phyloP scores from a whole-genome alignment of 129 eudicot species.

The Artemisia argyi region DNA sequence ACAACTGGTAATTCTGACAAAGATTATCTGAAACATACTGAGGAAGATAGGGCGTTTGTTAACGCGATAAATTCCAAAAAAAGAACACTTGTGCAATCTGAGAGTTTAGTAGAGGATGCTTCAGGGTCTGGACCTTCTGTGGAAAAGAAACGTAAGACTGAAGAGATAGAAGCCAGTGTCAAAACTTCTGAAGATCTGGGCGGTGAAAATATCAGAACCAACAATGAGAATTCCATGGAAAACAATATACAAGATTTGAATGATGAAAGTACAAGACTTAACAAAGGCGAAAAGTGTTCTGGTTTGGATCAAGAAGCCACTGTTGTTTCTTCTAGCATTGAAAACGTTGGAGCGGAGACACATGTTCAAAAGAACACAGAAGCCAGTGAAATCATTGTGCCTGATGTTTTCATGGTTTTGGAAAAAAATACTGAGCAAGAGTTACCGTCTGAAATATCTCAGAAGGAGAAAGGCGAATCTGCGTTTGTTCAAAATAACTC shows the following conservation, averaged over 20 bases:
- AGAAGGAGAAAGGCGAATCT: conserved; percentile 15
- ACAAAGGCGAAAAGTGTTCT: conserved; percentile 5
- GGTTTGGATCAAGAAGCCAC: conserved; percentile 13
- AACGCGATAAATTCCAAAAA: conserved; percentile 22
- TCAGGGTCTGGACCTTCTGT: conserved; percentile 24
- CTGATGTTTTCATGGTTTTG: conserved; percentile 20
- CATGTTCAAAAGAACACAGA: conserved; percentile 6
- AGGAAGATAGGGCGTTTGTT: conserved; percentile 25
- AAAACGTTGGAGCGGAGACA: conserved; percentile 20
- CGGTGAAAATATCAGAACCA: too few relatives aligned
- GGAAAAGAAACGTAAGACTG: conserved; percentile 46
- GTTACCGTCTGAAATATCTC: conserved; percentile 4
- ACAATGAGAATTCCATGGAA: too few relatives aligned
- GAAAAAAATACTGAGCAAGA: conserved; percentile 20
- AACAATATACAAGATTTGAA: neutral
- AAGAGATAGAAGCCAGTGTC: conserved; percentile 13
- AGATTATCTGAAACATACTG: neutral
- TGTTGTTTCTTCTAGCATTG: conserved; percentile 18
- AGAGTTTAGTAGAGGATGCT: conserved; percentile 23
- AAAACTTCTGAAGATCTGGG: conserved; percentile 14
- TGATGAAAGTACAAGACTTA: conserved; percentile 15
- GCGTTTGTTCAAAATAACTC: conserved; percentile 16
- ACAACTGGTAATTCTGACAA: too few relatives aligned
- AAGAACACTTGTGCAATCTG: conserved; percentile 19
- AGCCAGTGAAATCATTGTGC: conserved; percentile 3